Base-by-base conservation (phyloP, 2,329 filamentous ascomycete species). In the Aureobasidium namibiae region DNA sequence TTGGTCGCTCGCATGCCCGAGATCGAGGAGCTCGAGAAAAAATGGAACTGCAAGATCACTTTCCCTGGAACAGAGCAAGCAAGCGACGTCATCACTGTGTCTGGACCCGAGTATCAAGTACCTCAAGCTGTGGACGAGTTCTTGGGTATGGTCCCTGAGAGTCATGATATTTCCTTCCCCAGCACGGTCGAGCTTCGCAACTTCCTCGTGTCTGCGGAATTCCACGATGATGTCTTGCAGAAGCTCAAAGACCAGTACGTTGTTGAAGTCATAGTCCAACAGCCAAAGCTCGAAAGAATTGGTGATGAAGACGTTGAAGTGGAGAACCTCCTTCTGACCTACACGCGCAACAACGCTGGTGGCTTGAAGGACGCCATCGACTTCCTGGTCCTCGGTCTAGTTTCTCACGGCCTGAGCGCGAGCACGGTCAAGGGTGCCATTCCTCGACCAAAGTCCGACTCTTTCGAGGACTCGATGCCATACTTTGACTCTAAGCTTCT, bases 21-120 rank as follows among this genome's bases (percentile, higher is more conserved):
- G 69, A 90, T 99, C 60, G 92, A 97, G 65, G 90, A 94, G 66
- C 81, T 99, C 54, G 94, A 99, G 78, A 95, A 95, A 80, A 96
- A 96, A 76, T 97, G 92, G 88, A 97, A 97, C 74, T 99, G 94
- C 85, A 97, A 97, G 79, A 95, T 99, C 69, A 89, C 91, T 66
- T 99, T 99, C 71, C 94, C 94, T 8, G 96, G 92, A 75, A 97
- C 94, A 10, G 94, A 99, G 73, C 89, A 95, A 74, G 94, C 94
- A 23, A 97, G 92, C 71, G 94, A 99, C 69, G 88, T 95, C 69
- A 91, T 99, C 56, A 95, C 88, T 18, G 91, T 99, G 61, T 96
- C 91, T 62, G 94, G 94, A 4, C 94, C 94, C 52, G 92, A 97
- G 76, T 99, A 95, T 82, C 94, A 97, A 80, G 92, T 99, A 36